Evolutionary conservation across 1,284 basidiomycete genomes (phyloP).

Genomic region (Heimioporus retisporus): DNA sequence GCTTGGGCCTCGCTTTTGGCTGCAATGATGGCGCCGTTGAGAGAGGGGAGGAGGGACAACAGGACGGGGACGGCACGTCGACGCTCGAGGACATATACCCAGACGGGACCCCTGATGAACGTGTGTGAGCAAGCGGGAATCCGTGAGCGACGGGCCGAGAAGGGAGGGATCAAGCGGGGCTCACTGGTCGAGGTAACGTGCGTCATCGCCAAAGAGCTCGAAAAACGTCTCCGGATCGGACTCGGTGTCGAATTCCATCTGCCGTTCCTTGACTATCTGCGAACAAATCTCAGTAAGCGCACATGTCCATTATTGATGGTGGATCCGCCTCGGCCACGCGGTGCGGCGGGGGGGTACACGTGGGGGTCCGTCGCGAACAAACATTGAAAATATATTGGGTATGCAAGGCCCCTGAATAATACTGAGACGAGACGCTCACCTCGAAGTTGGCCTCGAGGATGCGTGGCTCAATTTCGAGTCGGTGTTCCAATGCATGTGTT

Average conservation of each 20-base stretch:
- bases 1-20: constrained; percentile 71
- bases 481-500: constrained; percentile 71
- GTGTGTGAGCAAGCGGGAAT: constrained; percentile 7
- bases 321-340: constrained; percentile 27
- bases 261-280: constrained; percentile 84
- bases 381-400: constrained; percentile 8
- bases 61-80: constrained; percentile 81
- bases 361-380: constrained; percentile 10
- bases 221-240: constrained; percentile 80
- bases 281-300: constrained; percentile 18
- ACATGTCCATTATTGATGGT: constrained; percentile 1
- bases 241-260: constrained; percentile 86
- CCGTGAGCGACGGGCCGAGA: constrained; percentile 13
- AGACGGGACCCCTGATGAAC: constrained; percentile 74
- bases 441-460: constrained; percentile 83
- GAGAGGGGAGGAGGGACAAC: constrained; percentile 76
- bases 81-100: constrained; percentile 88
- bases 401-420: constrained; percentile 15
- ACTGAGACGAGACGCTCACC: constrained; percentile 51
- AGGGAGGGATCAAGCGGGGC: constrained; percentile 33
- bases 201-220: constrained; percentile 81
- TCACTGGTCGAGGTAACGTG: constrained; percentile 78
- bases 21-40: constrained; percentile 80
- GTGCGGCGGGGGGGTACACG: constrained; percentile 20
- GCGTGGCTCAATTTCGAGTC: constrained; percentile 80